Evolutionary conservation across 176 grass and related monocot species (phyloP).

Genomic region (Aegilops bicornis): DNA sequence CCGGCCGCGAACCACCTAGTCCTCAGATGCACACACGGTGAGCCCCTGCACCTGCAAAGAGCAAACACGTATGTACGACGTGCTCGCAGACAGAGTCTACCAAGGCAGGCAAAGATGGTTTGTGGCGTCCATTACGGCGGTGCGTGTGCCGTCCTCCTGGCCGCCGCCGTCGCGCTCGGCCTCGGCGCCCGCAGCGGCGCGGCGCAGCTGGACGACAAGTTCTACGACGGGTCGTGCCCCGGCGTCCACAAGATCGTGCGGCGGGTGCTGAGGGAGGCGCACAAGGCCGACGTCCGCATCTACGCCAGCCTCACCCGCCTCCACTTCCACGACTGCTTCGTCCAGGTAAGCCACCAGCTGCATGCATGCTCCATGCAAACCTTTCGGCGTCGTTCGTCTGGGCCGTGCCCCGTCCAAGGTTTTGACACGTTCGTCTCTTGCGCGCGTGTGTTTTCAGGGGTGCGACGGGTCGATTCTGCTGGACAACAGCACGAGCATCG

Average conservation of each 20-base stretch:
- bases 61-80: not conserved
- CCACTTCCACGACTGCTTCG: slow-evolving; percentile 95
- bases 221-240: slow-evolving; percentile 67
- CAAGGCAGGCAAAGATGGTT: not conserved
- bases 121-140: not conserved
- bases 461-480: slow-evolving; percentile 87
- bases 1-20: not conserved
- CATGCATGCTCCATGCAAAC: not conserved
- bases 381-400: too few relatives aligned
- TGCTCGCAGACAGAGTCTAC: not conserved
- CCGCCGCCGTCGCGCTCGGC: not conserved
- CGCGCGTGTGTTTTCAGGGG: slow-evolving; percentile 39
- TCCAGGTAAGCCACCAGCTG: slow-evolving; percentile 39
- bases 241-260: slow-evolving; percentile 47
- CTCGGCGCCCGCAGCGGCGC: not conserved
- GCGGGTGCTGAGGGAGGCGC: slow-evolving; percentile 51
- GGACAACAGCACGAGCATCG: slow-evolving; percentile 61
- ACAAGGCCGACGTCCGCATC: slow-evolving; percentile 60
- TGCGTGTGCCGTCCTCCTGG: slow-evolving; percentile 20
- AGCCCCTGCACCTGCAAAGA: not conserved
- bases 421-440: not conserved
- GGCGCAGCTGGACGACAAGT: slow-evolving; percentile 46
- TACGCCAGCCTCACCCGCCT: slow-evolving; percentile 81
- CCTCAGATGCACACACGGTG: not conserved
- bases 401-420: too few relatives aligned